These are phyloP conservation scores for Cochliopodium minus DNA, from an alignment of 208 protist genomes.

Conservation along the genomic window DNA sequence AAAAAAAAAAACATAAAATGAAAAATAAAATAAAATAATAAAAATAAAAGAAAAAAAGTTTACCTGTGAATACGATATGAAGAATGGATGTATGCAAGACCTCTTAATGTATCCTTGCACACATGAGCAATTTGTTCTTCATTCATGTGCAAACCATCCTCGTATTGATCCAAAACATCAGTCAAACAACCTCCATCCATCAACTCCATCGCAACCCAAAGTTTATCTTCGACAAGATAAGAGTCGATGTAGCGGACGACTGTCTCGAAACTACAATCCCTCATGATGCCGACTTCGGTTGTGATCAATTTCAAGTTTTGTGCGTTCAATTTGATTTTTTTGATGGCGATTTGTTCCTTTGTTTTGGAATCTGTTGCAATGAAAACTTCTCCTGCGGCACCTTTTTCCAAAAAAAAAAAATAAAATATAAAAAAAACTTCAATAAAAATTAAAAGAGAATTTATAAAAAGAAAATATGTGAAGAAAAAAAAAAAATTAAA, in stretches of 20 bases:
- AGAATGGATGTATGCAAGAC: conserved; percentile 39
- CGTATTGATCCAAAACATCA: conserved; percentile 36
- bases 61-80: conserved; percentile 21
- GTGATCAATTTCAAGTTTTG: conserved; percentile 52
- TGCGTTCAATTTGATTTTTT: conserved; percentile 52
- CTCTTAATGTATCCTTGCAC: conserved; percentile 19
- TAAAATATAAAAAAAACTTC: no score
- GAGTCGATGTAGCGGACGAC: conserved; percentile 62
- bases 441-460: no score
- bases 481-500: no score
- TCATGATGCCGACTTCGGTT: conserved; percentile 59
- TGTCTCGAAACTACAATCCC: conserved; percentile 52
- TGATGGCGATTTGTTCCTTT: conserved; percentile 55
- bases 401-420: no score
- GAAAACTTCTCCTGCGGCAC: conserved; percentile 28
- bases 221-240: conserved; percentile 24
- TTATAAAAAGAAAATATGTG: no score
- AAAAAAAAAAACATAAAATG: no score
- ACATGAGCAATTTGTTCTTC: conserved; percentile 28
- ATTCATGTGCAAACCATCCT: no score
- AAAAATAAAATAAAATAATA: no score
- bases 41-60: neutral
- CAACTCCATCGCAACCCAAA: conserved; percentile 45
- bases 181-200: conserved; percentile 36
- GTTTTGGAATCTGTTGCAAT: conserved; percentile 25